phyloP scores from a whole-genome alignment of 805 yeast species.

The Saccharomycopsis sp. region DNA sequence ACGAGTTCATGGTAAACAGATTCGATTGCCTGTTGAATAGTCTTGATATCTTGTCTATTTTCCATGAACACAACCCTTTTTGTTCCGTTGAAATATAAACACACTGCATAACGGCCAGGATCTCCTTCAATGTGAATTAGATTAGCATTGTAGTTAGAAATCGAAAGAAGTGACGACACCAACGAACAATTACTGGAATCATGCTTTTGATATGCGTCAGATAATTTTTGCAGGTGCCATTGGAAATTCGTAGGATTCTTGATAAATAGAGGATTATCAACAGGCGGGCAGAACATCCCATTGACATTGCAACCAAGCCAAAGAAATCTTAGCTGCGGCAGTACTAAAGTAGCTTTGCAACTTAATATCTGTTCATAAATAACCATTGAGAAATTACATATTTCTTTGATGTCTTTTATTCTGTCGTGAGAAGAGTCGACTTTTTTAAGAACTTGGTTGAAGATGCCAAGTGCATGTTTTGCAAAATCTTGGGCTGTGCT shows the following conservation, averaged over 20 bases:
- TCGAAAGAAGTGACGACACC: not conserved
- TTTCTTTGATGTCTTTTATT: not conserved
- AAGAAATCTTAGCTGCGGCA: too few relatives aligned
- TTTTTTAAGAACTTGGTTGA: not conserved
- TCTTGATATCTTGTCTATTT: conserved; percentile 17
- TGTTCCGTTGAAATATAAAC: conserved; percentile 16
- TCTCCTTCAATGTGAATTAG: too few relatives aligned
- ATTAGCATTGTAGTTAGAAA: conserved; percentile 15
- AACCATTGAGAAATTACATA: not conserved
- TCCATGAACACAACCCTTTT: conserved; percentile 10
- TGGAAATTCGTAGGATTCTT: not conserved
- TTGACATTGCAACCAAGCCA: conserved; percentile 18
- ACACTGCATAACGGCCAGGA: too few relatives aligned
- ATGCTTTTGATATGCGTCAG: conserved; percentile 3
- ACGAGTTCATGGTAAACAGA: conserved; percentile 11
- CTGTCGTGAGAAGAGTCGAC: not conserved
- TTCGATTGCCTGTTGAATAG: not conserved
- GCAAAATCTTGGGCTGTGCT: not conserved
- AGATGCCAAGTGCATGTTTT: not conserved
- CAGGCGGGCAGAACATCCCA: conserved; percentile 14
- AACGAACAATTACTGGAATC: not conserved
- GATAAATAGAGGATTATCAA: not conserved
- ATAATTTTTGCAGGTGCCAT: conserved; percentile 1
- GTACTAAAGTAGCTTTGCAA: not conserved
- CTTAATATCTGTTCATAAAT: not conserved